Conservation (phyloP, 2,329 filamentous ascomycete genomes). For the Aspergillus viridinutans region DNA sequence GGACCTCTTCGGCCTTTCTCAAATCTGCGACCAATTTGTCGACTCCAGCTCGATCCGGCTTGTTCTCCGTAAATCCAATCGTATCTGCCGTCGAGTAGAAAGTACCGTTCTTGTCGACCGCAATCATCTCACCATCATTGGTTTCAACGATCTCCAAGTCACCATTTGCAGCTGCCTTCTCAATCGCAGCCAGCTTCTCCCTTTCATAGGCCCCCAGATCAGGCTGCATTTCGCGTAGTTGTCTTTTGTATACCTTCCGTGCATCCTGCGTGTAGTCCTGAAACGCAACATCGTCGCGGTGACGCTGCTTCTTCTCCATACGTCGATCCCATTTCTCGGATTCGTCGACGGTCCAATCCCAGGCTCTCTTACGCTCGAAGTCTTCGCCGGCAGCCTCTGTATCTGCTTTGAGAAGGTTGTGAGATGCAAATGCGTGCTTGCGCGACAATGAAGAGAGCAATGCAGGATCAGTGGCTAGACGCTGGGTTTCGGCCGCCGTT, state of each 20-base stretch:
- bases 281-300: constrained; percentile 83
- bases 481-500: constrained; percentile 76
- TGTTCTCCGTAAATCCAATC: constrained; percentile 75
- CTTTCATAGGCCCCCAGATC: constrained; percentile 81
- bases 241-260: constrained; percentile 88
- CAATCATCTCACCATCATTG: constrained; percentile 89
- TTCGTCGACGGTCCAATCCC: constrained; percentile 98
- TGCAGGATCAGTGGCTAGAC: constrained; percentile 70
- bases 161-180: constrained; percentile 77
- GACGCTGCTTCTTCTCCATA: constrained; percentile 75
- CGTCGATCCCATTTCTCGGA: constrained; percentile 90
- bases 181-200: constrained; percentile 79
- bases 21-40: constrained; percentile 84
- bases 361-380: constrained; percentile 95
- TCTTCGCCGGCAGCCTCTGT: constrained; percentile 80
- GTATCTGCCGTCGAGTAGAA: constrained; percentile 89
- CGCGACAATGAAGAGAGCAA: constrained; percentile 75
- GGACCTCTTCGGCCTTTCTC: constrained; percentile 79
- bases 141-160: constrained; percentile 92
- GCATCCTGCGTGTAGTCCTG: constrained; percentile 83
- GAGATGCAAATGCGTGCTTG: constrained; percentile 79
- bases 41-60: constrained; percentile 79
- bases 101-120: constrained; percentile 82
- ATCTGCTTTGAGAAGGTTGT: constrained; percentile 91
- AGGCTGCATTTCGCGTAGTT: constrained; percentile 71